A percentile compares a stretch with the other conserved stretches of the same genome.
phyloP scores from a whole-genome alignment of 78 protist species.

The Pigoraptor vietnamica region DNA sequence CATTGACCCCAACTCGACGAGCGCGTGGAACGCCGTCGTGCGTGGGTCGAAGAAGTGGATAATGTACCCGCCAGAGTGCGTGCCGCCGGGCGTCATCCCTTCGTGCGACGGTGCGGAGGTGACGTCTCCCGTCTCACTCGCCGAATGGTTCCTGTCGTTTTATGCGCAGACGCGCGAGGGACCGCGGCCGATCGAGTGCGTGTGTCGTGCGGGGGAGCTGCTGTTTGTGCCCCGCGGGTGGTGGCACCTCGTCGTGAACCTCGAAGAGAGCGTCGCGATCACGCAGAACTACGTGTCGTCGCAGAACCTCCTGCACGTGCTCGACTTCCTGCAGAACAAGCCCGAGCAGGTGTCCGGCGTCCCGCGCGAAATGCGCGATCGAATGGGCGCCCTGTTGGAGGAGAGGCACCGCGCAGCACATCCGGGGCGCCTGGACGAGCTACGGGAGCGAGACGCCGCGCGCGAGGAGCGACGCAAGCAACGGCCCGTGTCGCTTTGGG shows the following conservation, averaged over 20 bases:
- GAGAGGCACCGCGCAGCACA: neutral
- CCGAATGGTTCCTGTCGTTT: neutral
- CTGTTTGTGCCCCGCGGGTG: slow-evolving; percentile 46
- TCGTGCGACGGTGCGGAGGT: neutral
- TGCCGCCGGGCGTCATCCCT: slow-evolving; percentile 4
- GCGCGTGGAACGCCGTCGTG: slow-evolving; percentile 13
- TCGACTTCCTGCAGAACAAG: neutral
- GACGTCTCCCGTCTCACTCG: neutral
- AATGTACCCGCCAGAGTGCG: neutral
- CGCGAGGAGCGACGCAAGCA: neutral
- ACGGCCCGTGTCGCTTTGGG: neutral
- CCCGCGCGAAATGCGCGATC: neutral
- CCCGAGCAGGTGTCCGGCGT: neutral
- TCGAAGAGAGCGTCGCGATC: slow-evolving; percentile 37
- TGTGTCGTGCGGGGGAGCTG: slow-evolving; percentile 22
- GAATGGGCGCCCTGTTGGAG: neutral
- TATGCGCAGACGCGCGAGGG: neutral
- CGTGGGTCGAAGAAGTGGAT: slow-evolving; percentile 1
- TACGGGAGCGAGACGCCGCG: neutral
- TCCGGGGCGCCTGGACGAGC: neutral
- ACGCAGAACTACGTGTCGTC: slow-evolving; percentile 42
- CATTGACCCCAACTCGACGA: slow-evolving; percentile 9
- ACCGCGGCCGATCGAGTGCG: neutral
- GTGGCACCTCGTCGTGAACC: slow-evolving; percentile 52
- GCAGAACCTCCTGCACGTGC: neutral